Percentiles rank a stretch among this genome's conserved stretches.
These are phyloP conservation scores for Cladorrhinum samala DNA, from an alignment of 495 filamentous ascomycete species.

Conservation along the genomic window DNA sequence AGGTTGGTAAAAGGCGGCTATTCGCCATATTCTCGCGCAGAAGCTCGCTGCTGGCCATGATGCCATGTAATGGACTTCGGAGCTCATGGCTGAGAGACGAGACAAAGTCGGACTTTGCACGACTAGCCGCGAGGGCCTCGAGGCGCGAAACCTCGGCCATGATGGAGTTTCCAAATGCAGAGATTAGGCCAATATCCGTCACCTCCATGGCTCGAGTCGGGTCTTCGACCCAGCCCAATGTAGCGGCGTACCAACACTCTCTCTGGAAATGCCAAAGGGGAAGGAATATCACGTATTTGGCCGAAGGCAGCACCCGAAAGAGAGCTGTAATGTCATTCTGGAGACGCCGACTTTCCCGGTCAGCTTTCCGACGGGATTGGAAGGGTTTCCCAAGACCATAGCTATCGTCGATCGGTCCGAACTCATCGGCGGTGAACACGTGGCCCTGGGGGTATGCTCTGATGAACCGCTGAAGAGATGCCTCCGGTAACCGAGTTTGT, in stretches of 20 bases:
- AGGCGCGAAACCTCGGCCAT: slow-evolving; percentile 55
- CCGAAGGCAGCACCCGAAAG: slow-evolving; percentile 31
- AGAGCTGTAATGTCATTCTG: slow-evolving; percentile 15
- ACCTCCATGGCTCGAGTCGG: slow-evolving; percentile 39
- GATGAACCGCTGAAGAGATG: slow-evolving; percentile 31
- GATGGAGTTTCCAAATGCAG: slow-evolving; percentile 54
- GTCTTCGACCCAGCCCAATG: slow-evolving; percentile 55
- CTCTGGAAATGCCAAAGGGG: slow-evolving; percentile 66
- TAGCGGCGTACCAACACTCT: slow-evolving; percentile 63
- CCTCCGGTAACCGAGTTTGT: slow-evolving; percentile 27
- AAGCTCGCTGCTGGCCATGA: slow-evolving; percentile 67
- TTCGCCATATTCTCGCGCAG: slow-evolving; percentile 50
- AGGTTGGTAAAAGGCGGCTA: slow-evolving; percentile 53
- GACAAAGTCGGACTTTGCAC: slow-evolving; percentile 63
- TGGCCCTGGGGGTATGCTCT: slow-evolving; percentile 34
- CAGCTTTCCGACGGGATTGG: neutral
- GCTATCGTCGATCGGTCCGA: slow-evolving; percentile 30
- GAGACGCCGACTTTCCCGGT: slow-evolving; percentile 1
- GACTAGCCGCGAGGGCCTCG: slow-evolving; percentile 34
- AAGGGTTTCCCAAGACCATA: slow-evolving; percentile 14
- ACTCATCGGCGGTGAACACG: slow-evolving; percentile 36
- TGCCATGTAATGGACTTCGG: slow-evolving; percentile 70
- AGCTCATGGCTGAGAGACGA: slow-evolving; percentile 73
- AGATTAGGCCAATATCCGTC: slow-evolving; percentile 39
- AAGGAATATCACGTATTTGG: slow-evolving; percentile 51